A percentile compares a stretch with the other conserved stretches of the same genome.
Evolutionary conservation across 441 rosid species (phyloP).

Genomic region (Biscutella auriculata): DNA sequence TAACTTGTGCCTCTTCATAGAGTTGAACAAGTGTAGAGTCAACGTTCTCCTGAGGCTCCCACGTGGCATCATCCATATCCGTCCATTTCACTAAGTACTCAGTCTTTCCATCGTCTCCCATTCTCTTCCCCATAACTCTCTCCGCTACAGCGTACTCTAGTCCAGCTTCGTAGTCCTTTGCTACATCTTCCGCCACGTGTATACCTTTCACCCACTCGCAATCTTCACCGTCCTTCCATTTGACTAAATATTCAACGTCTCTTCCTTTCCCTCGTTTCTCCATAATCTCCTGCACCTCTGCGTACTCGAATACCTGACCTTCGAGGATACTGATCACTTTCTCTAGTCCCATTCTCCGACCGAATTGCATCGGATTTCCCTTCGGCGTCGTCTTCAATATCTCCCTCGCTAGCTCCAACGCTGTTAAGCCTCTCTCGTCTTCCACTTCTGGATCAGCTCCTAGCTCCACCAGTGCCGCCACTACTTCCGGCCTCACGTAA

Average conservation of each 20-base stretch:
- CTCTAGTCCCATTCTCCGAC: constrained; percentile 65
- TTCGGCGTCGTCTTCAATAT: constrained; percentile 59
- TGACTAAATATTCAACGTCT: constrained; percentile 55
- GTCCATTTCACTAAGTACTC: constrained; percentile 77
- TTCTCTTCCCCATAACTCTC: constrained; percentile 44
- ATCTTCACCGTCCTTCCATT: constrained; percentile 70
- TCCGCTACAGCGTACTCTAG: constrained; percentile 80
- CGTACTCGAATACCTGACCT: constrained; percentile 55
- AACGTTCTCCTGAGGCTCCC: constrained; percentile 85
- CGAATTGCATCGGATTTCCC: constrained; percentile 71
- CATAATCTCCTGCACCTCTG: constrained; percentile 64
- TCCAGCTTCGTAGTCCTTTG: constrained; percentile 61
- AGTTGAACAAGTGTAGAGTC: constrained; percentile 47
- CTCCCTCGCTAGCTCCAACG: constrained; percentile 53
- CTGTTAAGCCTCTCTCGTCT: constrained; percentile 59
- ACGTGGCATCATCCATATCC: constrained; percentile 69
- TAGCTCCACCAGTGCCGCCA: constrained; percentile 39
- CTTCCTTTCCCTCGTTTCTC: constrained; percentile 77
- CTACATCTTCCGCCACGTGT: constrained; percentile 59
- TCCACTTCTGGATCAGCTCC: constrained; percentile 63
- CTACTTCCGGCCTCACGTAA: constrained; percentile 58
- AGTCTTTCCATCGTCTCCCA: constrained; percentile 42
- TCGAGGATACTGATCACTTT: constrained; percentile 39
- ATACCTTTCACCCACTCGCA: constrained; percentile 60
- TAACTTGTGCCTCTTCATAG: constrained; percentile 23